These are phyloP conservation scores for Furcasterigmium sp. DNA, from an alignment of 2,329 filamentous ascomycete species.

Conservation along the genomic window DNA sequence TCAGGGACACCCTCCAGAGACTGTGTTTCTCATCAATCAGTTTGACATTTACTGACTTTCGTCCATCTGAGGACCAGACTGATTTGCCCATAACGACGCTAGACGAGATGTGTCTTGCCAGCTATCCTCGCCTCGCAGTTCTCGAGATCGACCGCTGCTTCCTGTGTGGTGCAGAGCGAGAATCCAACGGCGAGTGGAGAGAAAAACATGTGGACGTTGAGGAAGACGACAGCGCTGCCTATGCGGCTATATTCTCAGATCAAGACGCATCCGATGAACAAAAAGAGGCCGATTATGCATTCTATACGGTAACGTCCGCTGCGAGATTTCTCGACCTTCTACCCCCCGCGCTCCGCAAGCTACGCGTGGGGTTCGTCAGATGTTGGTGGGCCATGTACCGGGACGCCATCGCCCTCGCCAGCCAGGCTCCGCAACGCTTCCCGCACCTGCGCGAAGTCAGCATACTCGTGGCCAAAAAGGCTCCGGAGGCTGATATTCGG, in stretches of 20 bases:
- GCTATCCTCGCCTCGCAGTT: neutral
- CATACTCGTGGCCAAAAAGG: neutral
- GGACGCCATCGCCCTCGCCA: neutral
- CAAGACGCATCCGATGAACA: too few relatives aligned
- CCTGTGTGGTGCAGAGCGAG: neutral
- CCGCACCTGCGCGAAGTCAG: neutral
- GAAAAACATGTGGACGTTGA: neutral
- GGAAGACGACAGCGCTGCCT: neutral
- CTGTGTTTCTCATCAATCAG: too few relatives aligned
- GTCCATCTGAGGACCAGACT: too few relatives aligned
- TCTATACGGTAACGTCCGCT: too few relatives aligned
- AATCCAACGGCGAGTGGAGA: neutral
- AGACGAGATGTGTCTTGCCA: too few relatives aligned
- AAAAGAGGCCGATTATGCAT: too few relatives aligned
- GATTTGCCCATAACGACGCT: too few relatives aligned
- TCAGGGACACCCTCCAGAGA: too few relatives aligned
- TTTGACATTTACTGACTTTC: too few relatives aligned
- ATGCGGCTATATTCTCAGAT: too few relatives aligned
- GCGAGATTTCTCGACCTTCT: neutral
- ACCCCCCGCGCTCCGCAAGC: neutral
- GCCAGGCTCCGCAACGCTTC: neutral
- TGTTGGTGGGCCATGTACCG: neutral
- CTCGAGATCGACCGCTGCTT: neutral
- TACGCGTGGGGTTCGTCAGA: neutral
- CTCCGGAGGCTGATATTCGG: neutral